These are phyloP conservation scores for Datisca glomerata DNA, from an alignment of 306 rosid genomes.

Conservation along the genomic window DNA sequence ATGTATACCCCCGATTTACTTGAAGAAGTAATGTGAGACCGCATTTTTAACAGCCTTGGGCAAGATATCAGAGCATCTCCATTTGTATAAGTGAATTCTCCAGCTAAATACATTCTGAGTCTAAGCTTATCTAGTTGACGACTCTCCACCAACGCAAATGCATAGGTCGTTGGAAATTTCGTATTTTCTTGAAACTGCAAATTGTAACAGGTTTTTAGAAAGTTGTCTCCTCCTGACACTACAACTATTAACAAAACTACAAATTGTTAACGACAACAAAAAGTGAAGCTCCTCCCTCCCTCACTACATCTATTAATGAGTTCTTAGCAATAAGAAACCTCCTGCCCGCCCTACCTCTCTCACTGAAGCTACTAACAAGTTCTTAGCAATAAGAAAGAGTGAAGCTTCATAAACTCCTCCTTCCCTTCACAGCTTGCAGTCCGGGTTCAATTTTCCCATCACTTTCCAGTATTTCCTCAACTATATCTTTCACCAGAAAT, in stretches of 20 bases:
- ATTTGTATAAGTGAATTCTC: constrained; percentile 37
- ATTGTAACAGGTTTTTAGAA: constrained; percentile 1
- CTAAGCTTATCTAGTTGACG: constrained; percentile 34
- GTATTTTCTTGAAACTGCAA: constrained; percentile 37
- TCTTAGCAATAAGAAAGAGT: too few relatives aligned
- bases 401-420: too few relatives aligned
- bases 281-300: too few relatives aligned
- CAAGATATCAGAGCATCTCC: constrained; percentile 30
- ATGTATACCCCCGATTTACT: constrained; percentile 40
- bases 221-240: not conserved
- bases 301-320: too few relatives aligned
- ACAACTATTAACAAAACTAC: not conserved
- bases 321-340: too few relatives aligned
- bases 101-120: constrained; percentile 65
- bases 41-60: constrained; percentile 51
- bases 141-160: constrained; percentile 82
- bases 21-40: constrained; percentile 33
- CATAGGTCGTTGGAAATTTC: constrained; percentile 48
- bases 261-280: not conserved
- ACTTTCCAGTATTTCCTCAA: too few relatives aligned
- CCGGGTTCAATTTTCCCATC: too few relatives aligned
- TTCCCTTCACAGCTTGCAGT: too few relatives aligned
- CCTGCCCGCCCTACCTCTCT: too few relatives aligned
- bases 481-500: too few relatives aligned
- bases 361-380: too few relatives aligned